Evolutionary conservation across 1,284 basidiomycete species (phyloP).

Genomic region (Sporisorium exsertum): DNA sequence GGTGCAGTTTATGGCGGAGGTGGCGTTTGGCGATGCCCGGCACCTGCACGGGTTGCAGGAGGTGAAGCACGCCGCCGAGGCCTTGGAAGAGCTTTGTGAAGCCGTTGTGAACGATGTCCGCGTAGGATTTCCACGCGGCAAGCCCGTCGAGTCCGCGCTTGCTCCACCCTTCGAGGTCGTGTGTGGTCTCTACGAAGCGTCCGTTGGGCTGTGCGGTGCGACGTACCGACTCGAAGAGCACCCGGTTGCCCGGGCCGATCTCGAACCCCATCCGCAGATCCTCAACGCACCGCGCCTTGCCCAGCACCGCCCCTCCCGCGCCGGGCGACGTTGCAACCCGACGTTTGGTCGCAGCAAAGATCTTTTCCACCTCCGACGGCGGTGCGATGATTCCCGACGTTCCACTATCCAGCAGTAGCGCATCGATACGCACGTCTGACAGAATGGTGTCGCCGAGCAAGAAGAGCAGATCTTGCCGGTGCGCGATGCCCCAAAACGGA

Average conservation of each 20-base stretch:
- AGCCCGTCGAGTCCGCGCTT: background rate
- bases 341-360: constrained; percentile 2
- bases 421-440: constrained; percentile 24
- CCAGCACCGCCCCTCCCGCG: background rate
- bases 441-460: constrained; percentile 5
- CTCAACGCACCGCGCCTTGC: background rate
- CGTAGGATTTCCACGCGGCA: constrained; percentile 14
- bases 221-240: constrained; percentile 3
- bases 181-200: background rate
- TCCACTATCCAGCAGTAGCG: constrained; percentile 29
- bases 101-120: background rate
- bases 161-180: background rate
- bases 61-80: background rate
- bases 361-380: constrained; percentile 27
- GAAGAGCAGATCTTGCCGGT: constrained; percentile 21
- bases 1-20: background rate
- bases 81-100: background rate
- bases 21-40: background rate
- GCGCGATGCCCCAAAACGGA: constrained; percentile 43
- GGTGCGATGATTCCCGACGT: constrained; percentile 35
- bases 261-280: constrained; percentile 11
- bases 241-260: constrained; percentile 1
- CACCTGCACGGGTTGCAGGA: background rate
- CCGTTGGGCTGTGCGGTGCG: background rate
- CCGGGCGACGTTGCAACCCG: background rate